Percentiles rank a stretch among this genome's conserved stretches.
Conservation (phyloP, 257 asterid species). For the Solanum ossicruentum region DNA sequence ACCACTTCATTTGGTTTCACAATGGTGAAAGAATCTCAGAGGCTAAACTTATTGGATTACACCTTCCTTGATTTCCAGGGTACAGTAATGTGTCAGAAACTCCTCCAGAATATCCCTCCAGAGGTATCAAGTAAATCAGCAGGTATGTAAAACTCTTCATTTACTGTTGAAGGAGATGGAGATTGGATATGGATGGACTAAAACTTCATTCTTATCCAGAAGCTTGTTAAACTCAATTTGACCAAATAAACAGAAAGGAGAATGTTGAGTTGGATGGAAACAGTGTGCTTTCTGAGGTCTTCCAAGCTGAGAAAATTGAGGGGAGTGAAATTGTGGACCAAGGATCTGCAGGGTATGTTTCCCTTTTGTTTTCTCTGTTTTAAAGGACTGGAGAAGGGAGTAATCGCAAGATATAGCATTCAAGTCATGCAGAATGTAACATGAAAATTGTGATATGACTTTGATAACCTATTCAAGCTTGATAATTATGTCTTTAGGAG, state of each 20-base stretch:
- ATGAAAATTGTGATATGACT: neutral
- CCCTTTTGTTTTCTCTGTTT: neutral
- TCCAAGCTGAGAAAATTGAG: constrained; percentile 20
- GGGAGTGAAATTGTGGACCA: constrained; percentile 18
- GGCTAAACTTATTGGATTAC: constrained; percentile 29
- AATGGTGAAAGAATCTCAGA: constrained; percentile 30
- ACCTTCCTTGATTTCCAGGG: constrained; percentile 63
- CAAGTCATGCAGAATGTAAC: neutral
- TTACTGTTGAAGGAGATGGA: neutral
- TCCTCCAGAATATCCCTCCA: constrained; percentile 15
- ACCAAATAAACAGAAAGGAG: neutral
- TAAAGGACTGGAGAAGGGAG: neutral
- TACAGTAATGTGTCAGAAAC: constrained; percentile 54
- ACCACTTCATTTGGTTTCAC: constrained; percentile 56
- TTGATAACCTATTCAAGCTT: neutral
- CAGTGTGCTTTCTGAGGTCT: constrained; percentile 23
- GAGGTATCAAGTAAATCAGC: constrained; percentile 12
- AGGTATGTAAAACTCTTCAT: constrained; percentile 20
- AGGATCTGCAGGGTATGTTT: constrained; percentile 25
- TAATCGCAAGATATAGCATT: neutral
- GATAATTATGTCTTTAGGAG: neutral
- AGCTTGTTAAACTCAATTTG: constrained; percentile 5
- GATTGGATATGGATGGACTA: neutral
- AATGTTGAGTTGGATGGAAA: constrained; percentile 15
- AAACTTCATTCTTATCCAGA: constrained; percentile 16